Conservation (phyloP, 768 basidiomycete genomes). For the Mycena albidolilacea region DNA sequence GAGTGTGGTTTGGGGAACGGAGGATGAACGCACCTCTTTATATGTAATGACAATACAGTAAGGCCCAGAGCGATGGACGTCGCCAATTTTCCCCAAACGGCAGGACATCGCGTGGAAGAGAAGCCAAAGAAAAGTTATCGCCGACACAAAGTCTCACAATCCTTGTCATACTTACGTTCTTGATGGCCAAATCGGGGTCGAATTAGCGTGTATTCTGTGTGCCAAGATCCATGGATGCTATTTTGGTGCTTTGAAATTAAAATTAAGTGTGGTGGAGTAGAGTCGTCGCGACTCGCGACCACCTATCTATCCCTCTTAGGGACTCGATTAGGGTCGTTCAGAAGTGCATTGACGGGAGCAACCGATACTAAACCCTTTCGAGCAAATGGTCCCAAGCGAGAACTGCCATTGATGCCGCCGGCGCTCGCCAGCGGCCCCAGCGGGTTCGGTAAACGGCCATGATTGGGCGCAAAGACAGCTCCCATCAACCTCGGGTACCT, state of each 20-base stretch:
- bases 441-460: neutral
- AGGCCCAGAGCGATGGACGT: neutral
- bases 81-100: neutral
- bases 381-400: neutral
- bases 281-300: too few relatives aligned
- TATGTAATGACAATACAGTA: neutral
- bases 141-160: neutral
- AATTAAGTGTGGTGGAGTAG: too few relatives aligned
- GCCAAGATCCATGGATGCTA: too few relatives aligned
- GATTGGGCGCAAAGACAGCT: neutral
- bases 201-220: neutral
- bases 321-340: too few relatives aligned
- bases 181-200: too few relatives aligned
- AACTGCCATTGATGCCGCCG: too few relatives aligned
- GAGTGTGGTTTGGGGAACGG: neutral
- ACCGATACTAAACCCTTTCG: neutral
- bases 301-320: too few relatives aligned
- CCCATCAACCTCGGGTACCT: neutral
- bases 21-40: neutral
- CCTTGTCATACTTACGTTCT: too few relatives aligned
- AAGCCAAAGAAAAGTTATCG: neutral
- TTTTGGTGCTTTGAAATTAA: too few relatives aligned
- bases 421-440: too few relatives aligned
- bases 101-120: neutral
- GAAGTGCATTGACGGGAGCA: too few relatives aligned